Conservation (phyloP, 2,329 filamentous ascomycete genomes). For the Zalaria sp. region DNA sequence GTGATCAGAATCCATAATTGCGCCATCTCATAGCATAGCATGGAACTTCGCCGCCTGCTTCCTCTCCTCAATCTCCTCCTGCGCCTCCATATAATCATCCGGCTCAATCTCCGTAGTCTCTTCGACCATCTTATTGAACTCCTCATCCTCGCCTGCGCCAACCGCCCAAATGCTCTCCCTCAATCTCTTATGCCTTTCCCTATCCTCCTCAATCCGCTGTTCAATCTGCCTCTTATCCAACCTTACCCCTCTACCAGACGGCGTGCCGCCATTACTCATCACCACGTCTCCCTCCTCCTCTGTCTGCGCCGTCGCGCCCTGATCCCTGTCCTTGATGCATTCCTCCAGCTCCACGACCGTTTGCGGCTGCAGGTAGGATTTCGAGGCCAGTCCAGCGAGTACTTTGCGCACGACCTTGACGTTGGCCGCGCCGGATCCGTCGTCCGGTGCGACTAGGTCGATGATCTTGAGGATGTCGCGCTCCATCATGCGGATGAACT, state of each 20-base stretch:
- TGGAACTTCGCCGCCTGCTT: constrained; percentile 30
- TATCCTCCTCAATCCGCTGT: constrained; percentile 91
- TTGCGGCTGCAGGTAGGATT: constrained; percentile 58
- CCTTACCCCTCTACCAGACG: constrained; percentile 19
- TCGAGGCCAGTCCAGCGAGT: constrained; percentile 37
- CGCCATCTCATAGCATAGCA: constrained; percentile 4
- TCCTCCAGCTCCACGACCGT: constrained; percentile 70
- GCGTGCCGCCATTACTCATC: constrained; percentile 3
- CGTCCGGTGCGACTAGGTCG: constrained; percentile 76
- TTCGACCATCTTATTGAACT: constrained; percentile 73
- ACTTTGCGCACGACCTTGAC: constrained; percentile 73
- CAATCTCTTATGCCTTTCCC: constrained; percentile 83
- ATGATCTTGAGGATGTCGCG: constrained; percentile 84
- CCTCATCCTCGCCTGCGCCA: constrained; percentile 41
- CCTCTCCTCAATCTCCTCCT: constrained; percentile 56
- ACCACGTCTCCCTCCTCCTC: constrained; percentile 5
- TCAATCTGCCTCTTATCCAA: constrained; percentile 83
- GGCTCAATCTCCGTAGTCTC: constrained; percentile 76
- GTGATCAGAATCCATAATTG: too few relatives aligned
- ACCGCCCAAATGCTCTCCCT: constrained; percentile 92
- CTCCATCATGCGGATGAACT: constrained; percentile 90
- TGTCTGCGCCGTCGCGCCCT: neutral
- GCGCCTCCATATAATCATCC: constrained; percentile 65
- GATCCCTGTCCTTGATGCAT: constrained; percentile 64
- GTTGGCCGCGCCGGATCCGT: constrained; percentile 81